phyloP scores from a whole-genome alignment of 352 stramenopile genomes.

The Globisporangium paroecandrum region DNA sequence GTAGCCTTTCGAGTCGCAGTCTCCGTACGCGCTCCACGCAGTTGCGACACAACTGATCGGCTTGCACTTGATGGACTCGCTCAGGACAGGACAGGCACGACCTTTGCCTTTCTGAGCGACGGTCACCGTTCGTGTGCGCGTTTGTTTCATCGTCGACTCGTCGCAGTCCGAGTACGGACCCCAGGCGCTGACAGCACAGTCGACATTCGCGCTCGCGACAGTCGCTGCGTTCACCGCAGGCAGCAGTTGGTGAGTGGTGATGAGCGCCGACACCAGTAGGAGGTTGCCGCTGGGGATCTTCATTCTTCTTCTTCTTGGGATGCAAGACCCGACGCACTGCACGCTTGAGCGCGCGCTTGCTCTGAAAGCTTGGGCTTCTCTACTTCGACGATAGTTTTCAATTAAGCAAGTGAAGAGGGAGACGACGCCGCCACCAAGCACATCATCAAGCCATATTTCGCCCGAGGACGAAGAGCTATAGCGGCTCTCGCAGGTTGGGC shows the following conservation, averaged over 20 bases:
- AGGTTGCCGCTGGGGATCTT: not conserved
- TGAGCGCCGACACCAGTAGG: not conserved
- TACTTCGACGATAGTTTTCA: not conserved
- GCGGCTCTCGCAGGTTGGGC: not conserved
- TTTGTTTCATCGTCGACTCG: slow-evolving; percentile 42
- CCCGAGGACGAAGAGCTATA: not conserved
- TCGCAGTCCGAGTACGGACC: slow-evolving; percentile 33
- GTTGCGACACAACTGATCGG: slow-evolving; percentile 47
- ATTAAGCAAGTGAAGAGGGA: not conserved
- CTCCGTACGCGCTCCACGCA: slow-evolving; percentile 42
- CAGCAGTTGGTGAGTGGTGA: not conserved
- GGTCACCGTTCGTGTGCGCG: slow-evolving; percentile 22
- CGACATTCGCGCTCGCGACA: slow-evolving; percentile 28
- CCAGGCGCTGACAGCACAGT: slow-evolving; percentile 54
- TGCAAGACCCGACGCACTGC: not conserved
- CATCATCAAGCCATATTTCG: not conserved
- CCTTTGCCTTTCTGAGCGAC: slow-evolving; percentile 26
- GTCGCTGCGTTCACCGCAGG: not conserved
- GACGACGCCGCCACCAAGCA: not conserved
- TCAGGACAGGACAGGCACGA: slow-evolving; percentile 22
- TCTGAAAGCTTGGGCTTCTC: not conserved
- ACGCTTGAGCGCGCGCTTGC: not conserved
- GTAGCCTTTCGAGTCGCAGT: slow-evolving; percentile 30
- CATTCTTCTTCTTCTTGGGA: slow-evolving; percentile 1
- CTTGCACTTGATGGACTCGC: slow-evolving; percentile 37